Percentiles rank a stretch among this genome's conserved stretches.
phyloP scores from a whole-genome alignment of 495 filamentous ascomycete genomes.

The Annulohypoxylon bovei region DNA sequence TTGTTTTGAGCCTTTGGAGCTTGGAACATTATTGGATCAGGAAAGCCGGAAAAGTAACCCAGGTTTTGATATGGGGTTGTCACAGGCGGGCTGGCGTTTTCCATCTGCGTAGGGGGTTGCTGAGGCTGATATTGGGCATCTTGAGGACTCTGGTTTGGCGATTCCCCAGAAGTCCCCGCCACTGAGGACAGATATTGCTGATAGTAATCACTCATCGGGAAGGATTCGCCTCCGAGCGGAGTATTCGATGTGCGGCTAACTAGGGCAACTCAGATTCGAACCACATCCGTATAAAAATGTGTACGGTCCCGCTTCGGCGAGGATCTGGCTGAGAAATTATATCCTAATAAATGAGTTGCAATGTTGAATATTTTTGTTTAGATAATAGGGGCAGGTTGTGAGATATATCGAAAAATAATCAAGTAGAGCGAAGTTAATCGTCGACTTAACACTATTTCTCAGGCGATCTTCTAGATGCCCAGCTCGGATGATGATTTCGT shows the following conservation, averaged over 20 bases:
- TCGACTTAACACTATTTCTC: constrained; percentile 4
- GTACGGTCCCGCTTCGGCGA: constrained; percentile 15
- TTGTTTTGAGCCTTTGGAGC: constrained; percentile 58
- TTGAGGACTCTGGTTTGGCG: constrained; percentile 47
- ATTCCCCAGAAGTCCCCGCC: constrained; percentile 52
- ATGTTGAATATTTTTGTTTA: constrained; percentile 4
- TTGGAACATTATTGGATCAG: constrained; percentile 59
- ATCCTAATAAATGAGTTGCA: constrained; percentile 16
- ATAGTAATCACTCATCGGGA: constrained; percentile 61
- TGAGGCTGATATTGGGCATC: constrained; percentile 49
- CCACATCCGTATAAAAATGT: constrained; percentile 21
- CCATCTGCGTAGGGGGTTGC: constrained; percentile 45
- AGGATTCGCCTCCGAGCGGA: constrained; percentile 24
- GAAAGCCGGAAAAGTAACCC: constrained; percentile 58
- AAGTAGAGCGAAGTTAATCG: background rate
- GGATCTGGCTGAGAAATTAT: constrained; percentile 10
- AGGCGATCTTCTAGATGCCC: constrained; percentile 11
- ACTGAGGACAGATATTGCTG: constrained; percentile 59
- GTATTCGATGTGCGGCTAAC: constrained; percentile 20
- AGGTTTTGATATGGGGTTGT: constrained; percentile 54
- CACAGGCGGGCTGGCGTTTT: constrained; percentile 46
- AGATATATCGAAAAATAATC: constrained; percentile 8
- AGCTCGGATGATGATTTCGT: constrained; percentile 5
- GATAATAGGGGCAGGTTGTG: background rate
- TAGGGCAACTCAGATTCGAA: constrained; percentile 16